Percentiles rank a stretch among this genome's conserved stretches.
Evolutionary conservation across 768 basidiomycete species (phyloP).

Genomic region (Pseudohyphozyma bogoriensis): DNA sequence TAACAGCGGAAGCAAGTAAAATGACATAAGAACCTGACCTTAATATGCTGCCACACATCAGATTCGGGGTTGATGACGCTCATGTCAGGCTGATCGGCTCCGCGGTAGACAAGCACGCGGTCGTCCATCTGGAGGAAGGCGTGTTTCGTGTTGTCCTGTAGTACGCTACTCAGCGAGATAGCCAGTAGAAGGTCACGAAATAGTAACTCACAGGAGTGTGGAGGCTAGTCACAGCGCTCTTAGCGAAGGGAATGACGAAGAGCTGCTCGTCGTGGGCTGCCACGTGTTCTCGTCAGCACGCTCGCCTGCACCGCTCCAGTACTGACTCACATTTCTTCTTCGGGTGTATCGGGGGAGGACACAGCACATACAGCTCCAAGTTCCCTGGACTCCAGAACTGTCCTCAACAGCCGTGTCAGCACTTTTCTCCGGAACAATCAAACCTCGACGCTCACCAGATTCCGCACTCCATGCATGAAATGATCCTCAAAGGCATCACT

Average conservation of each 20-base stretch:
- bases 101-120: constrained; percentile 80
- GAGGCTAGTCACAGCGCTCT: constrained; percentile 83
- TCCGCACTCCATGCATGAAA: constrained; percentile 70
- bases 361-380: constrained; percentile 71
- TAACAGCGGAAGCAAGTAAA: not conserved
- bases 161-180: constrained; percentile 13
- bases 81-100: constrained; percentile 95
- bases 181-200: not conserved
- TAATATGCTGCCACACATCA: constrained; percentile 96
- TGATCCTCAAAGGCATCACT: constrained; percentile 54
- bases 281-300: not conserved
- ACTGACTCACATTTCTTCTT: constrained; percentile 40
- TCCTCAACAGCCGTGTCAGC: not conserved
- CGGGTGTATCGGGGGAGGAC: constrained; percentile 44
- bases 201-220: constrained; percentile 64
- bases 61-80: constrained; percentile 96
- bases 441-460: constrained; percentile 57
- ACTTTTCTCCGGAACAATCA: not conserved
- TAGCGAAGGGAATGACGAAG: constrained; percentile 82
- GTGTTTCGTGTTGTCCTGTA: constrained; percentile 85
- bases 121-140: constrained; percentile 95
- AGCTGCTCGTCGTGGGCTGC: constrained; percentile 49
- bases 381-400: constrained; percentile 94
- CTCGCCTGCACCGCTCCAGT: not conserved
- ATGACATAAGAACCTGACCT: constrained; percentile 43